A percentile compares a stretch with the other conserved stretches of the same genome.
These are phyloP conservation scores for Cokeromyces recurvatus DNA, from an alignment of 371 early-diverging fungal species.

Conservation along the genomic window DNA sequence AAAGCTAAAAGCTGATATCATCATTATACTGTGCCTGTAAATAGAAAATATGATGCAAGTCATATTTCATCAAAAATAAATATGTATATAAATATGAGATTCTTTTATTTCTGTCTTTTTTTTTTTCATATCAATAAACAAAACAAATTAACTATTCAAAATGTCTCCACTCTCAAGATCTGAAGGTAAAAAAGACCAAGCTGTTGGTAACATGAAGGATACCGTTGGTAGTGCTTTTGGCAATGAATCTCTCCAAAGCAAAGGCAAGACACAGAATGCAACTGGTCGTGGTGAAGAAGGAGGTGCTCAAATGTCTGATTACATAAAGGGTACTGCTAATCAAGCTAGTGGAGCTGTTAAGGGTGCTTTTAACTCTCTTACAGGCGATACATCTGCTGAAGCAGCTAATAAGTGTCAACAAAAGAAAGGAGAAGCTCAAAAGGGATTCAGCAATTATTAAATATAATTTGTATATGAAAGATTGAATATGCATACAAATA, in stretches of 20 bases:
- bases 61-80: too few relatives aligned
- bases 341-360: conserved; percentile 19
- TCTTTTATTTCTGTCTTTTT: too few relatives aligned
- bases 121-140: too few relatives aligned
- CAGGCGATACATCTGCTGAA: conserved; percentile 22
- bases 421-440: conserved; percentile 29
- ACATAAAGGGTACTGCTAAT: conserved; percentile 14
- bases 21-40: too few relatives aligned
- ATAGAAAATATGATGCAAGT: too few relatives aligned
- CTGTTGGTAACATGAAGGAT: conserved; percentile 40
- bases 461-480: too few relatives aligned
- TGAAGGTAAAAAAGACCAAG: conserved; percentile 27
- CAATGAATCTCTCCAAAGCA: conserved; percentile 36
- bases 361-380: conserved; percentile 19
- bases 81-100: too few relatives aligned
- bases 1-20: too few relatives aligned
- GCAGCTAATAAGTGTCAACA: conserved; percentile 15
- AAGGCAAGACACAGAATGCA: conserved; percentile 28
- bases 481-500: too few relatives aligned
- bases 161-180: conserved; percentile 17
- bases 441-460: conserved; percentile 16
- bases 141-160: too few relatives aligned
- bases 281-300: conserved; percentile 18
- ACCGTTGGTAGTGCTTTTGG: conserved; percentile 36
- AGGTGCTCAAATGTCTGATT: conserved; percentile 16